Percentiles rank a stretch among this genome's conserved stretches.
Evolutionary conservation across 2,329 filamentous ascomycete genomes (phyloP).

Genomic region (Apiospora arundinis): DNA sequence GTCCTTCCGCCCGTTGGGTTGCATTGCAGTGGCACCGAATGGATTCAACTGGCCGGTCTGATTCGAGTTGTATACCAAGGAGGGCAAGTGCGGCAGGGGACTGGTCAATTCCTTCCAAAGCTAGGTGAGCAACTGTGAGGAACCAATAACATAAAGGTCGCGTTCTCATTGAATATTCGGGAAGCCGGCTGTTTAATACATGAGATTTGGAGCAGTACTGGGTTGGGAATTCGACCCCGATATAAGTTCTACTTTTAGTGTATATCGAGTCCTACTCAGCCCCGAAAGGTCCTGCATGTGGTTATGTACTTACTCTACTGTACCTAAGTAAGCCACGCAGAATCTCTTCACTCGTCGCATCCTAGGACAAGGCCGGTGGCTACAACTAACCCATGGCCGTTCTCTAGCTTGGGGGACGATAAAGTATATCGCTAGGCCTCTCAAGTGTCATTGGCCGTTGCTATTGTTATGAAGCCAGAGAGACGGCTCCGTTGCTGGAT

Average conservation of each 20-base stretch:
- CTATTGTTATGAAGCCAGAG: background rate
- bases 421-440: too few relatives aligned
- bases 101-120: background rate
- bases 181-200: too few relatives aligned
- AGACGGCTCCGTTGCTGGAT: background rate
- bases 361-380: background rate
- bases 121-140: background rate
- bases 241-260: background rate
- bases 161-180: background rate
- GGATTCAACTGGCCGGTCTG: background rate
- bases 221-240: too few relatives aligned
- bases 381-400: too few relatives aligned
- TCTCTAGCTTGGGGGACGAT: too few relatives aligned
- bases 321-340: background rate
- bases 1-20: background rate
- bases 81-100: background rate
- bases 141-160: background rate
- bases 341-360: background rate
- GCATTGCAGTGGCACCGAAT: background rate
- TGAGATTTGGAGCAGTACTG: too few relatives aligned
- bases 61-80: background rate
- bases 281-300: background rate
- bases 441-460: too few relatives aligned
- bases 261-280: background rate
- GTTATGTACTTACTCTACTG: too few relatives aligned